A percentile compares a stretch with the other conserved stretches of the same genome.
Conservation (phyloP, 768 basidiomycete genomes). For the Suillus luteus region DNA sequence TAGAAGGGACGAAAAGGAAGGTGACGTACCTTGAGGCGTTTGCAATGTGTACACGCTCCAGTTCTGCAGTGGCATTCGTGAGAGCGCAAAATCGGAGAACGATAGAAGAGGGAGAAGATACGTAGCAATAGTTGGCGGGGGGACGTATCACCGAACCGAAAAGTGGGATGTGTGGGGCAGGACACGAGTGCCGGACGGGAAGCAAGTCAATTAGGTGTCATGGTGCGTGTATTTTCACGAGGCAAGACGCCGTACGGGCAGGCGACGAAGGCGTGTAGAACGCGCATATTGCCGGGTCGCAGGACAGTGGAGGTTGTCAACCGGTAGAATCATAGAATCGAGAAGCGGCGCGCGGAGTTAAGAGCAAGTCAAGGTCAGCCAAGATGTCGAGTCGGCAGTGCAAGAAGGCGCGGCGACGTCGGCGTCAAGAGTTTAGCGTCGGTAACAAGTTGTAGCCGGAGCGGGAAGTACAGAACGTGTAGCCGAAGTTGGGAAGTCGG, state of each 20-base stretch:
- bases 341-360: not conserved
- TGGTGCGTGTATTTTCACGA: conserved; percentile 14
- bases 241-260: conserved; percentile 1
- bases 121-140: conserved; percentile 14
- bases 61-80: conserved; percentile 46
- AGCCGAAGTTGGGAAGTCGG: conserved; percentile 6
- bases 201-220: conserved; percentile 9
- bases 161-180: not conserved
- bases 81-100: conserved; percentile 13
- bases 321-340: not conserved
- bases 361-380: not conserved
- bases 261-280: conserved; percentile 14
- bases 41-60: conserved; percentile 85
- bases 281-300: not conserved
- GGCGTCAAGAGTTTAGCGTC: not conserved
- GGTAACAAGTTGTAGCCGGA: not conserved
- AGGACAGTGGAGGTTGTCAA: not conserved
- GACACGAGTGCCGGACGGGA: conserved; percentile 7
- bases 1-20: conserved; percentile 14
- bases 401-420: not conserved
- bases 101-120: conserved; percentile 9
- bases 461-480: not conserved
- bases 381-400: not conserved
- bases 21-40: conserved; percentile 75
- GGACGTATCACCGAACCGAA: conserved; percentile 22